Base-by-base conservation (phyloP, 352 stramenopile genomes). In the Pythium dissimile region DNA sequence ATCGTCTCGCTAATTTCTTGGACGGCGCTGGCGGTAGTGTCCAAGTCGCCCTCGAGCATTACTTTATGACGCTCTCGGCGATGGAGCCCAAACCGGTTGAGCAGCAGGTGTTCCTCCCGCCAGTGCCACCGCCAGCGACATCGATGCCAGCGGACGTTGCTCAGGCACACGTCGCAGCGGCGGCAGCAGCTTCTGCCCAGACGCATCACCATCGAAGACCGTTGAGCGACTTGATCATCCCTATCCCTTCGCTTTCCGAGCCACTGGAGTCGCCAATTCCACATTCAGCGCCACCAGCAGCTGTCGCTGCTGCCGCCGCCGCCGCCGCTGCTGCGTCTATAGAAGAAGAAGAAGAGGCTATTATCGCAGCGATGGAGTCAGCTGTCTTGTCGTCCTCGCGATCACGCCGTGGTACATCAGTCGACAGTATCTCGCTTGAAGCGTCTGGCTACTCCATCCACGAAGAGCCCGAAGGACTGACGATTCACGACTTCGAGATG, bases 401-500 rank as follows among this genome's bases (percentile, higher is more conserved):
- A 35, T 57, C 56, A 20, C 52, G 57, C 11, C 50, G 57, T 7
- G 63, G 48, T 24, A 42, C 39, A 5, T 64, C 62, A 2, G 32
- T 35, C 10, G 62, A 69, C 8, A 71, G 63, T 28, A 63, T 63
- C 35, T 56, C 52, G 2, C 45, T 71, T 4, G 63, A 71, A 26
- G 20, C n/a, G 3, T 64, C 63, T 0, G 48, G 48, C 7, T 71
- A 57, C 34, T 28, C 44, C 3, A 8, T 34, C 13, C 56, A 56
- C 0, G 38, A 66, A 54, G 71, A 77, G 21, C 61, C 69, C 4
- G 82, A 95, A 53, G 68, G 71, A 2, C 69, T 94, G 37, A 93
- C 84, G 32, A 95, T 95, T 51, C 83, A 95, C 42, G 84, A 95
- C 58, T 95, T 95, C n/a, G 86, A 95, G 54, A 95, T 95, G 86